Conservation (phyloP, 495 filamentous ascomycete genomes). For the Tricharina praecox region DNA sequence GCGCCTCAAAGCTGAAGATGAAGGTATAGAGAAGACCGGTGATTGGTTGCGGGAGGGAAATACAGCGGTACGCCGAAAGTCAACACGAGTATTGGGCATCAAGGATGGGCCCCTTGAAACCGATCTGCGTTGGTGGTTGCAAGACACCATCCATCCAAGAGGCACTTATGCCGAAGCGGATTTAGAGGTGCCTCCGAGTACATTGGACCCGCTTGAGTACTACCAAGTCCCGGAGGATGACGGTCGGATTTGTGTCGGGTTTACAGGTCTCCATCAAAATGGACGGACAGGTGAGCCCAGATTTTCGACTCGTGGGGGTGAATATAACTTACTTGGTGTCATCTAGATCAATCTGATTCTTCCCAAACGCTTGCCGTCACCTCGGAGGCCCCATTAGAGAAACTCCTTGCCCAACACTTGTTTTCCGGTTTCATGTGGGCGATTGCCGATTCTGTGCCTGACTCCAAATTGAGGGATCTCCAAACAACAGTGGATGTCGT, state of each 20-base stretch:
- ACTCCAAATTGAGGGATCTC: too few species aligned
- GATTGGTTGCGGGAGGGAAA: conserved; percentile 7
- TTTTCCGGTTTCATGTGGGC: conserved; percentile 16
- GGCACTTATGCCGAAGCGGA: not conserved
- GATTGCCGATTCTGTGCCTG: not conserved
- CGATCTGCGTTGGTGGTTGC: conserved; percentile 12
- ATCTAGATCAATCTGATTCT: not conserved
- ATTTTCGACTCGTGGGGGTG: not conserved
- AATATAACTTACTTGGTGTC: not conserved
- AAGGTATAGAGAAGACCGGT: not conserved
- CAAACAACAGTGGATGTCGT: not conserved
- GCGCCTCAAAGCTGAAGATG: not conserved
- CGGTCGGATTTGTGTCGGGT: too few species aligned
- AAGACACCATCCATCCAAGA: not conserved
- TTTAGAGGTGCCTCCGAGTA: not conserved
- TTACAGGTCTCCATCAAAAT: too few species aligned
- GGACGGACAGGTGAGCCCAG: not conserved
- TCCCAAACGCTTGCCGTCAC: not conserved
- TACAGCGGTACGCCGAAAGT: not conserved
- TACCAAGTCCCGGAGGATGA: too few species aligned
- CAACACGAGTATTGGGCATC: conserved; percentile 6
- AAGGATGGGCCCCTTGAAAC: not conserved
- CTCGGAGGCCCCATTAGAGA: not conserved
- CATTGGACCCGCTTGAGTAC: too few species aligned
- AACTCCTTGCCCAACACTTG: conserved; percentile 9